Conservation (phyloP, 2,329 filamentous ascomycete genomes). For the Pseudonectria buxi region DNA sequence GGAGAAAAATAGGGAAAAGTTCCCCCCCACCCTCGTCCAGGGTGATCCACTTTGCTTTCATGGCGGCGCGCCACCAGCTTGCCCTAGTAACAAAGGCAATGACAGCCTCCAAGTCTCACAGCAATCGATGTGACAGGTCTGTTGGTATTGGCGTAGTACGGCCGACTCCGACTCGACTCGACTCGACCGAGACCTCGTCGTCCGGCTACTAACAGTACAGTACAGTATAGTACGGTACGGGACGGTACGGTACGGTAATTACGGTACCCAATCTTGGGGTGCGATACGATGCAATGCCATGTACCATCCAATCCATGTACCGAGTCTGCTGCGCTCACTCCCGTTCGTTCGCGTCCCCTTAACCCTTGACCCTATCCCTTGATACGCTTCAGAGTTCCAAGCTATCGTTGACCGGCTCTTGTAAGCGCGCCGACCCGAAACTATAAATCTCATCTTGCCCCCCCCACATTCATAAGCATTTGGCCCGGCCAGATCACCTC, state of each 20-base stretch:
- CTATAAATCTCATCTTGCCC: slow-evolving; percentile 28
- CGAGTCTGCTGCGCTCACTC: no score
- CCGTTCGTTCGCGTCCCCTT: not conserved
- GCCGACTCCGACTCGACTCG: slow-evolving; percentile 16
- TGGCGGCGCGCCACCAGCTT: slow-evolving; percentile 16
- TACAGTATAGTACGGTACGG: no score
- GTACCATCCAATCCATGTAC: no score
- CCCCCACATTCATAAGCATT: slow-evolving; percentile 15
- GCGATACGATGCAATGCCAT: no score
- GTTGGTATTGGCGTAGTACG: slow-evolving; percentile 4
- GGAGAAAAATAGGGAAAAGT: not conserved
- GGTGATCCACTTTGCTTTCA: slow-evolving; percentile 13
- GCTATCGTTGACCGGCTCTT: slow-evolving; percentile 11
- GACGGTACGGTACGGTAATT: no score
- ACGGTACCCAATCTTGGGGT: no score
- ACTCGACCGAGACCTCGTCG: slow-evolving; percentile 19
- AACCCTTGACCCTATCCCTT: slow-evolving; percentile 8
- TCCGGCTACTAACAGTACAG: slow-evolving; percentile 23
- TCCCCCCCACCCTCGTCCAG: slow-evolving; percentile 14
- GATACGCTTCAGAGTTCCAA: slow-evolving; percentile 13
- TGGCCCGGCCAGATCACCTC: slow-evolving; percentile 1
- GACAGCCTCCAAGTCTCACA: slow-evolving; percentile 23
- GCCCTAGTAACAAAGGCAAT: slow-evolving; percentile 11
- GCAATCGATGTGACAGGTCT: slow-evolving; percentile 31
- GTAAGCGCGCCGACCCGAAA: slow-evolving; percentile 16